Conservation (phyloP, 2,329 filamentous ascomycete species). For the Moelleriella libera region DNA sequence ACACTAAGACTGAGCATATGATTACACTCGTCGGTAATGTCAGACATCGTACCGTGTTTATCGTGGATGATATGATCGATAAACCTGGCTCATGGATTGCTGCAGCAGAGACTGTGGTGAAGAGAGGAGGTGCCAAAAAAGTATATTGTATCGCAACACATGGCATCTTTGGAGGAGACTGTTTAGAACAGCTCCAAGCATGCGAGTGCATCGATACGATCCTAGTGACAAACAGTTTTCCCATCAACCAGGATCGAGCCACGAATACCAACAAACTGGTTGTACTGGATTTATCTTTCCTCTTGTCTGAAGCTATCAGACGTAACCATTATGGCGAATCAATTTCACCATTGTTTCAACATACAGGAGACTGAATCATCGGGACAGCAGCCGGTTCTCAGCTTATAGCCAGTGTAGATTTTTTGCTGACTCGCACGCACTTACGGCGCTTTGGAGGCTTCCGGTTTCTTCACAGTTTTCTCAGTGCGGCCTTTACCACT, state of each 20-base stretch:
- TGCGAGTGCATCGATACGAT: conserved; percentile 92
- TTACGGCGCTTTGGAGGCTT: no score
- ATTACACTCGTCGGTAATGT: conserved; percentile 97
- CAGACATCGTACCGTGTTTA: conserved; percentile 73
- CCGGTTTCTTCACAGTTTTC: no score
- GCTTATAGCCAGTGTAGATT: no score
- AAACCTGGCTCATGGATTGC: conserved; percentile 95
- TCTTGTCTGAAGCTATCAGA: conserved; percentile 84
- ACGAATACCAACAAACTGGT: conserved; percentile 68
- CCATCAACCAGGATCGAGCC: conserved; percentile 63
- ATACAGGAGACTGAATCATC: conserved; percentile 34
- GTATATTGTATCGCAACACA: conserved; percentile 98
- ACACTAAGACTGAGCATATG: conserved; percentile 76
- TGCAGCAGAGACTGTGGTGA: conserved; percentile 90
- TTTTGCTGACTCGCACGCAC: no score
- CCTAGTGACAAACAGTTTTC: conserved; percentile 94
- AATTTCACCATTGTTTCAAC: conserved; percentile 56
- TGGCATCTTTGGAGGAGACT: conserved; percentile 82
- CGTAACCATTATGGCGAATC: conserved; percentile 94
- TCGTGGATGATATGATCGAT: conserved; percentile 98
- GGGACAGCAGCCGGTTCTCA: no score
- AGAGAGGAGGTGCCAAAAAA: conserved; percentile 78
- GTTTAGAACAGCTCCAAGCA: conserved; percentile 75
- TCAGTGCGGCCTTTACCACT: no score
- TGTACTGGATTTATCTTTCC: conserved; percentile 74